Conservation (phyloP, 1,139 yeast species). For the Hanseniaspora uvarum region DNA sequence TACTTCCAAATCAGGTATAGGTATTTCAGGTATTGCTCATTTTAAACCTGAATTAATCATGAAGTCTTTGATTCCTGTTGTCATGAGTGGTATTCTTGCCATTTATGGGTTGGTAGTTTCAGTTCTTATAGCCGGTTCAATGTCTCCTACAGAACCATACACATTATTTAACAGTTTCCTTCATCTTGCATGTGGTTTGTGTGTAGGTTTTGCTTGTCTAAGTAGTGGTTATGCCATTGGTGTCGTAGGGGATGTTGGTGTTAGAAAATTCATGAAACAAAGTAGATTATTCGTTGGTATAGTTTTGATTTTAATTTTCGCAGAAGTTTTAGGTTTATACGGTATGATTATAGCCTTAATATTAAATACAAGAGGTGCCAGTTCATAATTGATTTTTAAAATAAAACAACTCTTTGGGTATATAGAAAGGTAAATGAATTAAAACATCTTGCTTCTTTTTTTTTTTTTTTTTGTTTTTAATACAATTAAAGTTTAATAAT, state of each 20-base stretch:
- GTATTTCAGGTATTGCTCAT: conserved; percentile 85
- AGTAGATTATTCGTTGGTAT: conserved; percentile 90
- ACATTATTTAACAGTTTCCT: conserved; percentile 89
- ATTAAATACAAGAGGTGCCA: conserved; percentile 77
- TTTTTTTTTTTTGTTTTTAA: neutral
- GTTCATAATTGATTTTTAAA: no score
- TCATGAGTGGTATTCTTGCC: conserved; percentile 95
- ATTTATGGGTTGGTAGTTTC: conserved; percentile 95
- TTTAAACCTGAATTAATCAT: conserved; percentile 73
- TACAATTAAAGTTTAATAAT: neutral
- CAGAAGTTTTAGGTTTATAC: conserved; percentile 93
- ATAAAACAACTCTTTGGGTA: neutral
- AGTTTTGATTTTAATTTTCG: conserved; percentile 90
- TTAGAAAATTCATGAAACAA: conserved; percentile 91
- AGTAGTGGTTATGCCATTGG: conserved; percentile 99
- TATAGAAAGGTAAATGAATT: neutral
- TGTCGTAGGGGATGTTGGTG: conserved; percentile 98
- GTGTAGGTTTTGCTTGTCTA: conserved; percentile 92
- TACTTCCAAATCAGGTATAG: conserved; percentile 96
- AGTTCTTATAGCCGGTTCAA: conserved; percentile 87
- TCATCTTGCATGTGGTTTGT: conserved; percentile 91
- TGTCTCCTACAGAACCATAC: conserved; percentile 65
- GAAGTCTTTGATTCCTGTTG: conserved; percentile 85
- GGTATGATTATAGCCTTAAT: conserved; percentile 90
- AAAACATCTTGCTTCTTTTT: no score